Evolutionary conservation across 805 yeast species (phyloP).

Genomic region (Candida maris): DNA sequence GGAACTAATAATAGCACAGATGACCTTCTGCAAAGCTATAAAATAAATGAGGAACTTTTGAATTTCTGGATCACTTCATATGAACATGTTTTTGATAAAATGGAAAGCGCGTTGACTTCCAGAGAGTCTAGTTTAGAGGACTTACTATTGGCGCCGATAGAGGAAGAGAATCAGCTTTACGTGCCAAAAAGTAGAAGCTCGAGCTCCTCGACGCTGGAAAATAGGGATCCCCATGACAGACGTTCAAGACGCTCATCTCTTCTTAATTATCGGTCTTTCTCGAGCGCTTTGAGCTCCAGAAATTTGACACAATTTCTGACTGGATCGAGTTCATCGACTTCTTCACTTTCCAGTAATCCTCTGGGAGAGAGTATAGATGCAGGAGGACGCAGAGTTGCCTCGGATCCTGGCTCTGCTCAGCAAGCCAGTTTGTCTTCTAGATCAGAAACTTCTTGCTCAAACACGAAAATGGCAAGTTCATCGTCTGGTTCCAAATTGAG

Average conservation of each 20-base stretch:
- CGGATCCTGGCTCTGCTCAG: constrained; percentile 7
- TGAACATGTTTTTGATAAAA: constrained; percentile 9
- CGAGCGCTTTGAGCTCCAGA: constrained; percentile 21
- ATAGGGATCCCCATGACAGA: constrained; percentile 11
- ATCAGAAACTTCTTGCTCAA: background rate
- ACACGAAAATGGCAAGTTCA: background rate
- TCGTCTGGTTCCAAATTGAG: constrained; percentile 1
- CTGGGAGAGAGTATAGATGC: background rate
- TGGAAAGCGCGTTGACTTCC: constrained; percentile 8
- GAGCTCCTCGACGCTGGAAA: constrained; percentile 8
- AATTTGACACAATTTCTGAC: constrained; percentile 11
- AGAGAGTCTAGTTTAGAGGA: constrained; percentile 8
- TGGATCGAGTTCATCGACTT: constrained; percentile 4
- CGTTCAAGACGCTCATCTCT: constrained; percentile 24
- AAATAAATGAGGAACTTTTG: constrained; percentile 26
- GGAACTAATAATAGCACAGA: constrained; percentile 22
- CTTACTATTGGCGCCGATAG: constrained; percentile 17
- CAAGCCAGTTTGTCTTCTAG: background rate
- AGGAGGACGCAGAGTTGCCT: constrained; percentile 9
- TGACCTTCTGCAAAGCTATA: constrained; percentile 26
- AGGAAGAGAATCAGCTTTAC: constrained; percentile 12
- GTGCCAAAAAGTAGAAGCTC: constrained; percentile 13
- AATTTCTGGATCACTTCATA: constrained; percentile 26
- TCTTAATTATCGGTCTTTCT: constrained; percentile 27
- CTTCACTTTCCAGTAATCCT: background rate